These are phyloP conservation scores for Trichoderma hamatum DNA, from an alignment of 2,329 filamentous ascomycete genomes.

Conservation along the genomic window DNA sequence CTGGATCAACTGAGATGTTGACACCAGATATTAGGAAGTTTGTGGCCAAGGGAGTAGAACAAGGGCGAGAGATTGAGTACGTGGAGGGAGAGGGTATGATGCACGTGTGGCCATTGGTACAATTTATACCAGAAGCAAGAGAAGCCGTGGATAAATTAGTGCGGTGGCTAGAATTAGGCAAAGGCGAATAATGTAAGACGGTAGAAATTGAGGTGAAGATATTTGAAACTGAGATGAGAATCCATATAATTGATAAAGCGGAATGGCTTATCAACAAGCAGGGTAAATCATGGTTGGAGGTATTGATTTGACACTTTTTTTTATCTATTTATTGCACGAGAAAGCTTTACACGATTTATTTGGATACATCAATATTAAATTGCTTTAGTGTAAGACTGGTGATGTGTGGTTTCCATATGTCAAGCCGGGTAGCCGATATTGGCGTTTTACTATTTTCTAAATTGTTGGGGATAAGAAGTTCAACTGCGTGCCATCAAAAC, in stretches of 20 bases:
- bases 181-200: background rate
- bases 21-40: conserved; percentile 37
- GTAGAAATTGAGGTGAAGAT: background rate
- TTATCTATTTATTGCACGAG: background rate
- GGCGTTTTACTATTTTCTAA: no score
- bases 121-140: conserved; percentile 35
- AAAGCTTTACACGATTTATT: background rate
- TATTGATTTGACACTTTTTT: background rate
- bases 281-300: background rate
- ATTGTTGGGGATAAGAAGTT: no score
- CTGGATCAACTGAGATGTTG: conserved; percentile 37
- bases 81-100: conserved; percentile 39
- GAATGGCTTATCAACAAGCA: background rate
- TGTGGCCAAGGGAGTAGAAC: conserved; percentile 34
- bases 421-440: no score
- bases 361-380: background rate
- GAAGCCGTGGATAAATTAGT: conserved; percentile 36
- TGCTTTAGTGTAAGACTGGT: background rate
- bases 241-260: background rate
- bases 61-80: conserved; percentile 35
- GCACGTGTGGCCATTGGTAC: conserved; percentile 40
- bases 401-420: no score
- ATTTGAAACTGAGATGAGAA: background rate
- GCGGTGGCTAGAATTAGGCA: conserved; percentile 32
- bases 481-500: no score